Percentiles rank a stretch among this genome's conserved stretches.
These are phyloP conservation scores for Candida glucosophila DNA, from an alignment of 1,139 yeast genomes.

Conservation along the genomic window DNA sequence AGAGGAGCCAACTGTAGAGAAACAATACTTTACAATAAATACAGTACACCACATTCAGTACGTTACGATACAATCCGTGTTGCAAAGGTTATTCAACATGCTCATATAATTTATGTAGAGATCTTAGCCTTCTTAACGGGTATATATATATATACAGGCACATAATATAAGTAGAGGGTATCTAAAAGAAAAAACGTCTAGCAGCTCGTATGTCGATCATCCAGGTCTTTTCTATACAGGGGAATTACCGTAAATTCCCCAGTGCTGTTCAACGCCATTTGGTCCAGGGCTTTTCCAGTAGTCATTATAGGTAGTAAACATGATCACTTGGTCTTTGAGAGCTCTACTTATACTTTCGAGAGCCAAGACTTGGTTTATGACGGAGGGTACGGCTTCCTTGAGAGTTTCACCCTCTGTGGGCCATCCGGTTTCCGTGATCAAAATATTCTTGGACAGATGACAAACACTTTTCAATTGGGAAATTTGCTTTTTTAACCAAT, in stretches of 20 bases:
- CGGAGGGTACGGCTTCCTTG: slow-evolving; percentile 67
- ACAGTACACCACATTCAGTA: no score
- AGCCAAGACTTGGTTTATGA: slow-evolving; percentile 53
- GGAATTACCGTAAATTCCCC: slow-evolving; percentile 50
- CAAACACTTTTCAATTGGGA: slow-evolving; percentile 59
- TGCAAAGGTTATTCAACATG: no score
- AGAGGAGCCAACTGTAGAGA: no score
- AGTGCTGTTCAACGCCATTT: slow-evolving; percentile 60
- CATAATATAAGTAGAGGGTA: no score
- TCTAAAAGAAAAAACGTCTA: no score
- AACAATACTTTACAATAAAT: no score
- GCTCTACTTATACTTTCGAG: slow-evolving; percentile 44
- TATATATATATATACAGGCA: no score
- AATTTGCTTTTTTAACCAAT: slow-evolving; percentile 62
- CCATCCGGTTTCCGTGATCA: slow-evolving; percentile 78
- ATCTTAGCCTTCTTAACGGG: no score
- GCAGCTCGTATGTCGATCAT: no score
- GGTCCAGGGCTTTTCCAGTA: slow-evolving; percentile 70
- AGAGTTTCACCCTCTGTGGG: slow-evolving; percentile 61
- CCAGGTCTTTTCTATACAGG: no score
- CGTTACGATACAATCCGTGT: no score
- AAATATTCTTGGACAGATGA: slow-evolving; percentile 47
- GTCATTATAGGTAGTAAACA: slow-evolving; percentile 70
- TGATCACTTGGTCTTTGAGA: slow-evolving; percentile 48
- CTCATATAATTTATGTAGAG: no score